These are phyloP conservation scores for Leccinum ponderosum DNA, from an alignment of 1,284 basidiomycete species.

Conservation along the genomic window DNA sequence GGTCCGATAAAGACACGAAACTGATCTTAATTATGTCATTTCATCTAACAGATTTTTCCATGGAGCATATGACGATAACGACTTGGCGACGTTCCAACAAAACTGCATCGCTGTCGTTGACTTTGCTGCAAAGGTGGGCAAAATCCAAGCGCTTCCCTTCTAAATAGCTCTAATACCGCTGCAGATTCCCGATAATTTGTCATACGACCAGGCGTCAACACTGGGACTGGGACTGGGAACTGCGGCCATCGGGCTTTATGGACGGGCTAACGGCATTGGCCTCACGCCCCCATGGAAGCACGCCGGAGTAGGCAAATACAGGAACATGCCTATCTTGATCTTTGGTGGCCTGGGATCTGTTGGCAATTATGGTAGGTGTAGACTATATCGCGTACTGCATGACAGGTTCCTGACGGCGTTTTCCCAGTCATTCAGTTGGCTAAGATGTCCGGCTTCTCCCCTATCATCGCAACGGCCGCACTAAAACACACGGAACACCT, in stretches of 20 bases:
- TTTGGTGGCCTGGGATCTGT: conserved; percentile 48
- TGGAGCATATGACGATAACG: conserved; percentile 38
- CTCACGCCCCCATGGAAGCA: conserved; percentile 35
- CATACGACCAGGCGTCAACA: conserved; percentile 34
- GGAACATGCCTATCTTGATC: conserved; percentile 42
- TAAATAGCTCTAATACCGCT: conserved; percentile 7
- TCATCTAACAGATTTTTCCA: conserved; percentile 41
- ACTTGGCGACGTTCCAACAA: conserved; percentile 50
- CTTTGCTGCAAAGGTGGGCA: conserved; percentile 42
- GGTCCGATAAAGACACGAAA: conserved; percentile 7
- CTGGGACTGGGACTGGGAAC: conserved; percentile 32
- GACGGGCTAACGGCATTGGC: conserved; percentile 34
- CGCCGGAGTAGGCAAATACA: conserved; percentile 36
- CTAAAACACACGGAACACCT: conserved; percentile 41
- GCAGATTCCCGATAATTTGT: conserved; percentile 35
- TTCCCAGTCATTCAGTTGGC: conserved; percentile 31
- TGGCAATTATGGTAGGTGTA: conserved; percentile 43
- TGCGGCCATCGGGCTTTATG: conserved; percentile 34
- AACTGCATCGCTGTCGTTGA: conserved; percentile 44
- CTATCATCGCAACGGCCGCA: conserved; percentile 45
- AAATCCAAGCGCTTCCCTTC: neutral
- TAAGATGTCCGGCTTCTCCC: conserved; percentile 35
- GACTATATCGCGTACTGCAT: conserved; percentile 5
- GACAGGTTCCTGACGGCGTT: conserved; percentile 11
- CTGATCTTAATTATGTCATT: conserved; percentile 21